phyloP scores from a whole-genome alignment of 2,329 filamentous ascomycete species.

The Thielaviopsis punctulata region DNA sequence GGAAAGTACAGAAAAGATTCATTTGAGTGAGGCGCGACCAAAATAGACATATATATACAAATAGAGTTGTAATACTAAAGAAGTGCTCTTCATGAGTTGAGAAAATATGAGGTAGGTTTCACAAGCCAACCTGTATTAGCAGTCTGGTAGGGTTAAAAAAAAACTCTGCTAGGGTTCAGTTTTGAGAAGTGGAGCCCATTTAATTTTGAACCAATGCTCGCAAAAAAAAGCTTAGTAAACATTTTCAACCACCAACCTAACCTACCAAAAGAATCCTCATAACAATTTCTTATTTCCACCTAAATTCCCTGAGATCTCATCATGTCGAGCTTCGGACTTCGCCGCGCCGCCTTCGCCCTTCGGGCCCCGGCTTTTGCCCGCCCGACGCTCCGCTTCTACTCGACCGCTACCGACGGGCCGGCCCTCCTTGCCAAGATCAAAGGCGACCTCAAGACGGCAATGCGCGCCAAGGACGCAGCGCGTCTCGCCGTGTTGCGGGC shows the following conservation, averaged over 20 bases:
- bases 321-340: slow-evolving; percentile 13
- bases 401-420: slow-evolving; percentile 18
- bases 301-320: slow-evolving; percentile 10
- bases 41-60: too few species aligned
- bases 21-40: too few species aligned
- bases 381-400: slow-evolving; percentile 4
- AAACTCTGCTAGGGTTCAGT: too few species aligned
- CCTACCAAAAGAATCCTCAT: too few species aligned
- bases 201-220: background rate
- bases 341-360: slow-evolving; percentile 1
- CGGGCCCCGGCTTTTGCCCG: background rate
- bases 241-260: too few species aligned
- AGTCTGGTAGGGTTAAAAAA: too few species aligned
- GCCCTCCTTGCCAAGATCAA: slow-evolving; percentile 37
- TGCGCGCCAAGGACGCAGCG: slow-evolving; percentile 45
- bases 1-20: too few species aligned
- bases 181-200: too few species aligned
- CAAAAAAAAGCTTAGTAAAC: background rate
- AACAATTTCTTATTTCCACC: background rate
- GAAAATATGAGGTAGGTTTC: too few species aligned
- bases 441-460: slow-evolving; percentile 45
- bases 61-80: too few species aligned
- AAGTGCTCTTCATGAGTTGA: too few species aligned
- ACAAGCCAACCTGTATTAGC: too few species aligned
- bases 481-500: slow-evolving; percentile 52